Percentiles rank a stretch among this genome's conserved stretches.
phyloP scores from a whole-genome alignment of 805 yeast genomes.

The Wickerhamomyces alni region DNA sequence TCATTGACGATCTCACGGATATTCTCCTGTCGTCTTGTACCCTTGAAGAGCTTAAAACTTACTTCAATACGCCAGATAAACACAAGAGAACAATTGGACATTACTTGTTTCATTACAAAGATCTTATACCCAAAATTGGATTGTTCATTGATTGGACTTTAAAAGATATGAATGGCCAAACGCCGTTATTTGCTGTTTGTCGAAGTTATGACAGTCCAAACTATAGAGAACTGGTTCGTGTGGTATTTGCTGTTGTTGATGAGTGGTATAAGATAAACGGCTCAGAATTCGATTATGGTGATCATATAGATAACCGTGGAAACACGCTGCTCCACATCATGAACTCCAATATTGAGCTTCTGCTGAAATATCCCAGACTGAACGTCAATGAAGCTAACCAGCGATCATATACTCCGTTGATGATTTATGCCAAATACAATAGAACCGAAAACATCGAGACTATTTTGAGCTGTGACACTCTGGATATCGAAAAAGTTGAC shows the following conservation, averaged over 20 bases:
- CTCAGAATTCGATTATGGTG: conserved; percentile 37
- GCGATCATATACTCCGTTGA: conserved; percentile 61
- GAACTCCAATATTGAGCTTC: conserved; percentile 38
- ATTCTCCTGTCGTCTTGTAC: conserved; percentile 38
- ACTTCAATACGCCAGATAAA: conserved; percentile 45
- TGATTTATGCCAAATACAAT: conserved; percentile 64
- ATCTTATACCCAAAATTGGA: conserved; percentile 50
- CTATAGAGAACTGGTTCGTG: conserved; percentile 44
- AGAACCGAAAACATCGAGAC: conserved; percentile 51
- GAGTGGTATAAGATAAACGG: conserved; percentile 33
- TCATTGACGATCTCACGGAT: conserved; percentile 41
- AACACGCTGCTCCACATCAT: conserved; percentile 75
- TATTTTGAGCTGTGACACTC: conserved; percentile 42
- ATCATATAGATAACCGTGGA: conserved; percentile 68
- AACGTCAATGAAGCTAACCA: conserved; percentile 58
- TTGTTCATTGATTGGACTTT: conserved; percentile 59
- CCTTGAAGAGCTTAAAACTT: conserved; percentile 38
- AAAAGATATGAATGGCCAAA: conserved; percentile 60
- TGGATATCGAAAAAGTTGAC: conserved; percentile 34
- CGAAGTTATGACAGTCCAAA: conserved; percentile 74
- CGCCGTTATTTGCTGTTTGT: conserved; percentile 72
- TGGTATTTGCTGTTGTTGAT: conserved; percentile 38
- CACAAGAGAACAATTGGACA: conserved; percentile 66
- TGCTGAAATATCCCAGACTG: conserved; percentile 31
- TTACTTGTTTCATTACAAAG: conserved; percentile 53